These are phyloP conservation scores for Apostasia shenzhenica DNA, from an alignment of 106 monocot genomes.

Conservation along the genomic window DNA sequence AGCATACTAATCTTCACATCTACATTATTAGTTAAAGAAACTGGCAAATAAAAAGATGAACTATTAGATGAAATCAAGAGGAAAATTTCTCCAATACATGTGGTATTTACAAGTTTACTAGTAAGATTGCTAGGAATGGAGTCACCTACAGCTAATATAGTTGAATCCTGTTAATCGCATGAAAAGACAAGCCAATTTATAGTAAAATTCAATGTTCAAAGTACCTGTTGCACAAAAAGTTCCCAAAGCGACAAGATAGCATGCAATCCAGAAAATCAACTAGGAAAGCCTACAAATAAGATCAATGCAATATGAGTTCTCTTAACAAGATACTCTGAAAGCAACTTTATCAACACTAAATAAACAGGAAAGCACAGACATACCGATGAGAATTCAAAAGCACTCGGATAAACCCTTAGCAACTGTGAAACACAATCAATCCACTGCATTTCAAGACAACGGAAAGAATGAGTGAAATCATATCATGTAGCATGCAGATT, in stretches of 20 bases:
- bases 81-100: not conserved
- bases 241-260: slow-evolving; percentile 95
- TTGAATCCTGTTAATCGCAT: not conserved
- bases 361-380: not conserved
- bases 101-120: not conserved
- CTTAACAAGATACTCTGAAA: not conserved
- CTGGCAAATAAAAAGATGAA: too few species aligned
- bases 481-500: not conserved
- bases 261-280: slow-evolving; percentile 94
- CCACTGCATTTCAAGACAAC: slow-evolving; percentile 55
- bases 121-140: not conserved
- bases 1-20: too few species aligned
- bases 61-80: too few species aligned
- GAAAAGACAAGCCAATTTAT: not conserved
- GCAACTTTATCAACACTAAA: slow-evolving; percentile 1
- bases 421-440: slow-evolving; percentile 93
- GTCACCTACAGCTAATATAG: not conserved
- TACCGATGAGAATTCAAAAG: slow-evolving; percentile 96
- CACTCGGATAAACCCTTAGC: slow-evolving; percentile 83
- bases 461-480: not conserved
- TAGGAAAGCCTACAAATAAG: slow-evolving; percentile 59
- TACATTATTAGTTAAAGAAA: too few species aligned
- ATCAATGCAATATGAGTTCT: not conserved
- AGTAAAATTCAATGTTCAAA: not conserved
- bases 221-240: slow-evolving; percentile 99